phyloP scores from a whole-genome alignment of 257 asterid genomes.

The Solanum bulbocastanum region DNA sequence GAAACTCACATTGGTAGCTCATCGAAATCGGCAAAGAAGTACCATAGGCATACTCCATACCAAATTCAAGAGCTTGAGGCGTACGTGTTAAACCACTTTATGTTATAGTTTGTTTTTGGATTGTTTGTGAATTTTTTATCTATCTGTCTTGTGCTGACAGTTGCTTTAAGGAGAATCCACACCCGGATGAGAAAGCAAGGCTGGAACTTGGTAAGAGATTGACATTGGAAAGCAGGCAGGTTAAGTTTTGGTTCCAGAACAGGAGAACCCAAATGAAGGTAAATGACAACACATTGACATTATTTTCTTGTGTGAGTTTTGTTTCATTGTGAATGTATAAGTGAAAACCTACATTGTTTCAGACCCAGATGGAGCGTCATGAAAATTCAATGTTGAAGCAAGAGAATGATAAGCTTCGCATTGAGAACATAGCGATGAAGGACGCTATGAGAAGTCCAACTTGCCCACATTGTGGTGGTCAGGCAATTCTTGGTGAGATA shows the following conservation, averaged over 20 bases:
- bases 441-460: slow-evolving; percentile 61
- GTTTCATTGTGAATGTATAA: background rate
- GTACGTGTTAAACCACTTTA: slow-evolving; percentile 15
- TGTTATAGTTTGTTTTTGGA: background rate
- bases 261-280: slow-evolving; percentile 94
- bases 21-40: slow-evolving; percentile 35
- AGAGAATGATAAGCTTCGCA: slow-evolving; percentile 68
- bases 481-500: slow-evolving; percentile 46
- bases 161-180: slow-evolving; percentile 79
- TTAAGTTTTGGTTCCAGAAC: slow-evolving; percentile 91
- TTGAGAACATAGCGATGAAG: slow-evolving; percentile 62
- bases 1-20: slow-evolving; percentile 27
- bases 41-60: slow-evolving; percentile 55
- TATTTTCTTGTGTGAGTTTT: background rate
- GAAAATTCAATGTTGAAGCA: slow-evolving; percentile 63
- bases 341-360: slow-evolving; percentile 1
- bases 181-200: slow-evolving; percentile 82
- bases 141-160: slow-evolving; percentile 15
- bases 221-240: slow-evolving; percentile 60
- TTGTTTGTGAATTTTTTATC: background rate
- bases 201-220: slow-evolving; percentile 58
- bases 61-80: slow-evolving; percentile 87
- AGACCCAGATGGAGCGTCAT: slow-evolving; percentile 81
- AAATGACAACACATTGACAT: background rate
- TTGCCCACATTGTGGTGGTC: slow-evolving; percentile 65